phyloP scores from a whole-genome alignment of 768 basidiomycete species.

The Suillus luteus region DNA sequence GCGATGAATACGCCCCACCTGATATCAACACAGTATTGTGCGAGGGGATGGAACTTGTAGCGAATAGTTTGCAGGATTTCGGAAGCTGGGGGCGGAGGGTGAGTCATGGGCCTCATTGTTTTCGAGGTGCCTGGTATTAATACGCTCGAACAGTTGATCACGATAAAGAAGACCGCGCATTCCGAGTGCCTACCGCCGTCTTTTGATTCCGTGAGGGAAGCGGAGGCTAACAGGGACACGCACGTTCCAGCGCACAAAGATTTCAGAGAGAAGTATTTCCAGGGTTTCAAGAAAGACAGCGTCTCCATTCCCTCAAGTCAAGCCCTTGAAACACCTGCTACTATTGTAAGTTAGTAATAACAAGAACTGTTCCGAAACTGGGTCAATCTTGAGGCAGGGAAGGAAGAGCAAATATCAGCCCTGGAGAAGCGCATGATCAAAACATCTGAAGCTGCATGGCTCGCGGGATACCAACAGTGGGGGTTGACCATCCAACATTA shows the following conservation, averaged over 20 bases:
- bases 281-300: conserved; percentile 63
- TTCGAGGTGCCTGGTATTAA: conserved; percentile 11
- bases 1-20: conserved; percentile 85
- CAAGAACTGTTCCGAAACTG: not conserved
- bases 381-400: not conserved
- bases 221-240: conserved; percentile 11
- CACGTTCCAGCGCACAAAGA: conserved; percentile 84
- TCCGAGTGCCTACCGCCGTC: conserved; percentile 51
- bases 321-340: not conserved
- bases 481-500: not conserved
- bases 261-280: conserved; percentile 88
- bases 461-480: not conserved
- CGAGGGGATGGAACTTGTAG: conserved; percentile 85
- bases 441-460: not conserved
- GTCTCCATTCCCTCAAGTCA: conserved; percentile 7
- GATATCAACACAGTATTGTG: conserved; percentile 80
- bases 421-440: not conserved
- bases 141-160: conserved; percentile 70
- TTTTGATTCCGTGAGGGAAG: conserved; percentile 41
- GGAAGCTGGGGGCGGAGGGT: conserved; percentile 94
- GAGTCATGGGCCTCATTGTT: conserved; percentile 32
- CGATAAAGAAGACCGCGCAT: conserved; percentile 71
- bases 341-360: not conserved
- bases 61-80: conserved; percentile 90
- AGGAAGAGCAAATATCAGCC: not conserved